phyloP scores from a whole-genome alignment of 352 stramenopile genomes.

The Globisporangium alternatum region DNA sequence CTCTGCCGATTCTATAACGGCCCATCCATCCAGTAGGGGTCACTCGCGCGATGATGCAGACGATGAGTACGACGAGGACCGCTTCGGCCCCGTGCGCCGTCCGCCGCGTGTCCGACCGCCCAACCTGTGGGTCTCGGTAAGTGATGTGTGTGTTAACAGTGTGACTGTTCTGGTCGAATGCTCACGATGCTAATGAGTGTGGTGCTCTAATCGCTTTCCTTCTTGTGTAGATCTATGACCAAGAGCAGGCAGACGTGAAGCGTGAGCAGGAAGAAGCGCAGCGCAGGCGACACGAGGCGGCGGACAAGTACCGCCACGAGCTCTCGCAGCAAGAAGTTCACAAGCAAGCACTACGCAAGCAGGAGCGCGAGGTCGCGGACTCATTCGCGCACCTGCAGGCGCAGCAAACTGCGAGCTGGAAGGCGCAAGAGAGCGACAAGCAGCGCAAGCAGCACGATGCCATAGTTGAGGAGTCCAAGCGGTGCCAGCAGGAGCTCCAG shows the following conservation, averaged over 20 bases:
- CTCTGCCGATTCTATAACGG: neutral
- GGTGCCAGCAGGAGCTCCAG: constrained; percentile 43
- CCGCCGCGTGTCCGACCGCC: constrained; percentile 42
- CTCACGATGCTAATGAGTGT: neutral
- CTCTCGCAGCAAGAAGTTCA: constrained; percentile 42
- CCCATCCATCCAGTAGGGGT: neutral
- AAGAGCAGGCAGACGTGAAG: constrained; percentile 50
- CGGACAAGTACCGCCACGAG: constrained; percentile 35
- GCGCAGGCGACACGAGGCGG: constrained; percentile 35
- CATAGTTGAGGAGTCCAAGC: constrained; percentile 37
- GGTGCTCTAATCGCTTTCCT: constrained; percentile 3
- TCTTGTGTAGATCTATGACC: constrained; percentile 43
- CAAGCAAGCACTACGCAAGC: constrained; percentile 27
- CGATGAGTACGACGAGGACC: constrained; percentile 58
- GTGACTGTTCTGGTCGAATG: neutral
- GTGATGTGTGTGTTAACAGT: neutral
- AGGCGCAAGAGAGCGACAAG: constrained; percentile 36
- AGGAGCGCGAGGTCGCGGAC: constrained; percentile 32
- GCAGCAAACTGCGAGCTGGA: constrained; percentile 39
- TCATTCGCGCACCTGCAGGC: constrained; percentile 36
- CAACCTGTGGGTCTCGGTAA: constrained; percentile 55
- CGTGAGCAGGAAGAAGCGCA: constrained; percentile 48
- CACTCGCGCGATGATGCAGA: constrained; percentile 13
- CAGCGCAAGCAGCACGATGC: constrained; percentile 26
- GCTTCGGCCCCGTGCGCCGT: constrained; percentile 44